Conservation (phyloP, 805 yeast genomes). For the Teunomyces barrocoloradensis region DNA sequence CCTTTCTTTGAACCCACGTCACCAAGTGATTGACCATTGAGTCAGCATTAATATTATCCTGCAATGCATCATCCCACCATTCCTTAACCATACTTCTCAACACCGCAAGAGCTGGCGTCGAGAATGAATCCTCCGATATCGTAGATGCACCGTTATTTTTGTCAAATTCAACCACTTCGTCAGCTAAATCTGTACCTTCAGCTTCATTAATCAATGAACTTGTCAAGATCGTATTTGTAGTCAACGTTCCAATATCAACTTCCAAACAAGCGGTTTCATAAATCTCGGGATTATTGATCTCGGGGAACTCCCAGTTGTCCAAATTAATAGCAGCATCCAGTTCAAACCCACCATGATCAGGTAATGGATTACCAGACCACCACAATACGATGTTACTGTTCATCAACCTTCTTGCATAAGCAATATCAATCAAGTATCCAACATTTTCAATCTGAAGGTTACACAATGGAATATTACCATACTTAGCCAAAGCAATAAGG, state of each 20-base stretch:
- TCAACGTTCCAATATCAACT: constrained; percentile 70
- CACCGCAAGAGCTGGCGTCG: constrained; percentile 67
- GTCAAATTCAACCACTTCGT: constrained; percentile 34
- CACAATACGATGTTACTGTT: constrained; percentile 73
- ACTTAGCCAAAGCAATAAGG: constrained; percentile 61
- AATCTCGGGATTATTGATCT: constrained; percentile 72
- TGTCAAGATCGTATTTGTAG: constrained; percentile 82
- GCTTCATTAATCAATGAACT: constrained; percentile 83
- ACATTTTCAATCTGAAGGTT: constrained; percentile 76
- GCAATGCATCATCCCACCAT: constrained; percentile 92
- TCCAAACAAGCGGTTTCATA: constrained; percentile 79
- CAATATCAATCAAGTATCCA: constrained; percentile 78
- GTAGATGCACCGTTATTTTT: constrained; percentile 43
- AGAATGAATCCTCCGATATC: constrained; percentile 81
- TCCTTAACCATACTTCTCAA: constrained; percentile 72
- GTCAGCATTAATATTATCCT: constrained; percentile 70
- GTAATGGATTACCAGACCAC: constrained; percentile 85
- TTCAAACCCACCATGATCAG: constrained; percentile 84
- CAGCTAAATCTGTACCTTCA: constrained; percentile 78
- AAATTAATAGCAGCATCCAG: constrained; percentile 57
- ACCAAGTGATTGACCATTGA: constrained; percentile 77
- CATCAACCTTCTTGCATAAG: constrained; percentile 74
- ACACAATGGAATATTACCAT: constrained; percentile 82
- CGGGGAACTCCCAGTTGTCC: constrained; percentile 62
- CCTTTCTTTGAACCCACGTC: constrained; percentile 79